These are phyloP conservation scores for Monascus purpureus DNA, from an alignment of 495 filamentous ascomycete species.

Conservation along the genomic window DNA sequence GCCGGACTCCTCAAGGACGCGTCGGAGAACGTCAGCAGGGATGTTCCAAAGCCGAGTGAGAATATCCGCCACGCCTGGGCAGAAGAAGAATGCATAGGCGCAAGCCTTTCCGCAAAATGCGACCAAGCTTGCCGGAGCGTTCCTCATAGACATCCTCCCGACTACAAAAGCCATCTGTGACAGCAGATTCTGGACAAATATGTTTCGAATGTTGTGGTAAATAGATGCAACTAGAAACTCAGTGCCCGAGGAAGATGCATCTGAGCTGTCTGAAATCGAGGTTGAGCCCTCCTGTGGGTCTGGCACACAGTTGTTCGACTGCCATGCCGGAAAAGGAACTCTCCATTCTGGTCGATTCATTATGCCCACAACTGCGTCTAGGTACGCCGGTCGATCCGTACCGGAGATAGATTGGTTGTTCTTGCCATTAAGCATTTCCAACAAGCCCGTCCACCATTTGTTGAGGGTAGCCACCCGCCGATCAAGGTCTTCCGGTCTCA, in stretches of 20 bases:
- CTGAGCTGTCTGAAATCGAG: conserved; percentile 27
- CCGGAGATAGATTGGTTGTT: conserved; percentile 59
- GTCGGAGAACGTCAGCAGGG: conserved; percentile 47
- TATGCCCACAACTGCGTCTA: conserved; percentile 70
- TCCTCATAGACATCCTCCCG: conserved; percentile 78
- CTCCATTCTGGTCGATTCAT: conserved; percentile 95
- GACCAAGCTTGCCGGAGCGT: conserved; percentile 83
- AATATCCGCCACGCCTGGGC: conserved; percentile 75
- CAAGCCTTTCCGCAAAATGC: conserved; percentile 88
- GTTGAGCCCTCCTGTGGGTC: conserved; percentile 22
- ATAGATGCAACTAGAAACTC: conserved; percentile 81
- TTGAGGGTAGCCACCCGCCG: conserved; percentile 70
- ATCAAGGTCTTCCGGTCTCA: conserved; percentile 76
- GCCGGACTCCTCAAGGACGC: conserved; percentile 55
- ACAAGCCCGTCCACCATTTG: conserved; percentile 88
- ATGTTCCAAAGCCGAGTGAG: conserved; percentile 74
- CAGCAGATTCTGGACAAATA: conserved; percentile 75
- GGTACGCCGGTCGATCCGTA: conserved; percentile 64
- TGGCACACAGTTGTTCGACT: conserved; percentile 11
- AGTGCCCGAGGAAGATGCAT: conserved; percentile 38
- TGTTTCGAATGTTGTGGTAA: conserved; percentile 84
- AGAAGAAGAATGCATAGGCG: conserved; percentile 95
- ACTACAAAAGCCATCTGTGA: conserved; percentile 82
- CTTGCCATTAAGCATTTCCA: conserved; percentile 72
- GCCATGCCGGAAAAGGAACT: conserved; percentile 41